Evolutionary conservation across 2,329 filamentous ascomycete species (phyloP).

Genomic region (Neodidymelliopsis sp.): DNA sequence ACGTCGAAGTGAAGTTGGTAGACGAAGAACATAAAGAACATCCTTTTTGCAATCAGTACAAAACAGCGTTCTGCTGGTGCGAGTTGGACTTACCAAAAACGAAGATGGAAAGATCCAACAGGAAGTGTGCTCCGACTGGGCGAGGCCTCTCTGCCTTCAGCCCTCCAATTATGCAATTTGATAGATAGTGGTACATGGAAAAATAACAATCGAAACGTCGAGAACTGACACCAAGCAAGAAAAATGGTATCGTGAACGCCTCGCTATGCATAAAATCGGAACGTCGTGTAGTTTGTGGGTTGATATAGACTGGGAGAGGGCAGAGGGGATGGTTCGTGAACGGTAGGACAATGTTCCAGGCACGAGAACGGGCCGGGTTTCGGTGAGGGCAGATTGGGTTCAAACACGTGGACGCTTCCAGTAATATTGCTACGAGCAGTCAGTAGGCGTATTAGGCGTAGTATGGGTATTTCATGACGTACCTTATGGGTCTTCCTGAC

Average conservation of each 20-base stretch:
- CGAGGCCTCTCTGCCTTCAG: not conserved
- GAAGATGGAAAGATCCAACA: conserved; percentile 10
- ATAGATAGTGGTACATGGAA: conserved; percentile 27
- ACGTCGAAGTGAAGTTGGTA: not conserved
- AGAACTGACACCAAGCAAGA: conserved; percentile 19
- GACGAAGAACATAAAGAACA: not conserved
- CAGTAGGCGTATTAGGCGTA: conserved; percentile 12
- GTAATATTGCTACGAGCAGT: conserved; percentile 68
- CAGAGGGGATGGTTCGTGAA: not conserved
- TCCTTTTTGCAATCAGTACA: not conserved
- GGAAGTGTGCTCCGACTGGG: not conserved
- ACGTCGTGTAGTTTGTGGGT: conserved; percentile 18
- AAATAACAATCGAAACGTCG: conserved; percentile 13
- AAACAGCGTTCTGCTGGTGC: not conserved
- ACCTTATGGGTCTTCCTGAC: conserved; percentile 99
- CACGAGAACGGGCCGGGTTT: not conserved
- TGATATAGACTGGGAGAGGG: not conserved
- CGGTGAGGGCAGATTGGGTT: conserved; percentile 1
- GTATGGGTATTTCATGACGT: conserved; percentile 41
- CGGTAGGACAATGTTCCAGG: not conserved
- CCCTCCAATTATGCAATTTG: conserved; percentile 25
- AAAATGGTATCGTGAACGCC: conserved; percentile 48
- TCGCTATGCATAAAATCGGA: conserved; percentile 46
- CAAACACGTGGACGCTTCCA: conserved; percentile 67
- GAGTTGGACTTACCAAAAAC: not conserved